These are phyloP conservation scores for Debaryomyces psychrophilus DNA, from an alignment of 1,139 yeast genomes.

Conservation along the genomic window DNA sequence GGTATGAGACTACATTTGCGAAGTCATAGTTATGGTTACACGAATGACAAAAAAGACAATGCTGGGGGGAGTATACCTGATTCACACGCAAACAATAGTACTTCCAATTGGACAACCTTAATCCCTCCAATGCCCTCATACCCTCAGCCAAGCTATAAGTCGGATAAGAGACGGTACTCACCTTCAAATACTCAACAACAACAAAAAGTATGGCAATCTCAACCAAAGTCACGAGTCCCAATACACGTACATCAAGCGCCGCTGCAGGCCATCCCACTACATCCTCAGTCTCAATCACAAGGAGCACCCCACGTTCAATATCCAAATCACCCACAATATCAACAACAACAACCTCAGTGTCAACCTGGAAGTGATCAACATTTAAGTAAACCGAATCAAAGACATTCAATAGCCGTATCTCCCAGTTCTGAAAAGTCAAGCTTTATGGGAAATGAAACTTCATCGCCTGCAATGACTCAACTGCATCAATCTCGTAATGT, in stretches of 20 bases:
- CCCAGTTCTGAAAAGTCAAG: constrained; percentile 13
- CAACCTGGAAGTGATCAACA: not conserved
- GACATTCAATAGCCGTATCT: constrained; percentile 21
- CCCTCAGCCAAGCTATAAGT: constrained; percentile 13
- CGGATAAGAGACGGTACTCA: constrained; percentile 5
- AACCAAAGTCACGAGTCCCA: not conserved
- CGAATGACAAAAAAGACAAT: not conserved
- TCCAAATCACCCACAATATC: not conserved
- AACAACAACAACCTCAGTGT: not conserved
- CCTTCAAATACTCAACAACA: constrained; percentile 1
- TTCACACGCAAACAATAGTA: not conserved
- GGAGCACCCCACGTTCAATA: not conserved
- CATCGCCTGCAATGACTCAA: not conserved
- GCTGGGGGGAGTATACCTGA: not conserved
- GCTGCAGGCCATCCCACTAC: not conserved
- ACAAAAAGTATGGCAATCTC: constrained; percentile 2
- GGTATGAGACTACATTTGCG: constrained; percentile 11
- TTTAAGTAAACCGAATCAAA: constrained; percentile 15
- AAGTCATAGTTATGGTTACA: constrained; percentile 18
- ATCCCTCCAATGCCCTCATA: constrained; percentile 22
- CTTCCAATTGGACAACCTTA: constrained; percentile 21
- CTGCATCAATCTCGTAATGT: not conserved
- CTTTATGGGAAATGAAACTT: not conserved
- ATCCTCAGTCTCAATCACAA: not conserved
- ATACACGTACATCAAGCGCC: constrained; percentile 1